These are phyloP conservation scores for Fusarium nematophilum DNA, from an alignment of 2,329 filamentous ascomycete species.

Conservation along the genomic window DNA sequence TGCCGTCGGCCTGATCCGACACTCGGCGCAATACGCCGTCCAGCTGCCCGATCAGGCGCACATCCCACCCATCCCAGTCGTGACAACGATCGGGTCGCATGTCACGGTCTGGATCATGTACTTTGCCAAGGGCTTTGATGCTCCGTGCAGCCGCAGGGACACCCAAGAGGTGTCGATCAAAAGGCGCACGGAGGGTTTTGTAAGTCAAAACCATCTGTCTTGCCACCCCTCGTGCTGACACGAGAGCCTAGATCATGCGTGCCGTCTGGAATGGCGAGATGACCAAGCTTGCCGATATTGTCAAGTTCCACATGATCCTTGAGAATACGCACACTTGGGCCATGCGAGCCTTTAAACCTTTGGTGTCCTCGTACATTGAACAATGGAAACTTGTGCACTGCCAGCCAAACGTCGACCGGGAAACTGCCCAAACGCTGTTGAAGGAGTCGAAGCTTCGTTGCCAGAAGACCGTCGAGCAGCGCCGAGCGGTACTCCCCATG, in stretches of 20 bases:
- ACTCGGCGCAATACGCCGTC: slow-evolving; percentile 18
- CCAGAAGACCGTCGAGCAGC: background rate
- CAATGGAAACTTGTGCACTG: slow-evolving; percentile 22
- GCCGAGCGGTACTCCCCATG: background rate
- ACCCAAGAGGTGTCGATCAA: background rate
- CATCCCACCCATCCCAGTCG: slow-evolving; percentile 22
- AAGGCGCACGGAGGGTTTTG: slow-evolving; percentile 7
- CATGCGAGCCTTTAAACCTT: slow-evolving; percentile 29
- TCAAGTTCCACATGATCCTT: slow-evolving; percentile 30
- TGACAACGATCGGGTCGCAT: slow-evolving; percentile 25
- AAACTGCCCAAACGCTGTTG: too few relatives aligned
- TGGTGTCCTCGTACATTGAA: slow-evolving; percentile 30
- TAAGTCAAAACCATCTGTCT: background rate
- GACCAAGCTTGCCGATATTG: slow-evolving; percentile 6
- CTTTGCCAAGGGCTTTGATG: slow-evolving; percentile 15
- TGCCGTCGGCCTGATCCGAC: slow-evolving; percentile 18
- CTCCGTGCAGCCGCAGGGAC: background rate
- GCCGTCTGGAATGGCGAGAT: slow-evolving; percentile 34
- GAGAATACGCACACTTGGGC: slow-evolving; percentile 41
- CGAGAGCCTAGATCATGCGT: slow-evolving; percentile 24
- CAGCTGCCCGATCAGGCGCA: slow-evolving; percentile 15
- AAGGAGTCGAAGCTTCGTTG: background rate
- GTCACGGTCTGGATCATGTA: slow-evolving; percentile 35
- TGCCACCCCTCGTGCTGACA: background rate
- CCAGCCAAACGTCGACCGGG: background rate